A percentile compares a stretch with the other conserved stretches of the same genome.
Evolutionary conservation across 352 stramenopile species (phyloP).

Genomic region (Blastocystis sp.): DNA sequence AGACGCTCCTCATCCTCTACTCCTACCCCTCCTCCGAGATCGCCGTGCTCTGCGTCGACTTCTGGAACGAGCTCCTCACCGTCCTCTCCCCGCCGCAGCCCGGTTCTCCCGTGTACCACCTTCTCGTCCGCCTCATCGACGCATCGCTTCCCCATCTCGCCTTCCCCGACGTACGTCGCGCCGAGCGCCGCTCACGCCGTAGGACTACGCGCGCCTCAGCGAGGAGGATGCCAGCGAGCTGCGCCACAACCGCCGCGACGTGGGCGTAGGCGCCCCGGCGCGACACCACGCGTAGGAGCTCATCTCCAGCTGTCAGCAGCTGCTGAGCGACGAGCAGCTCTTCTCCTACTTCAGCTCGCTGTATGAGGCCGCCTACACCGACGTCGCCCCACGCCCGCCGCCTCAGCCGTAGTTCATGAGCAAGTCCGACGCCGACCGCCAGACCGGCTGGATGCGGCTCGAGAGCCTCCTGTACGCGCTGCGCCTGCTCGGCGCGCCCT

Average conservation of each 20-base stretch:
- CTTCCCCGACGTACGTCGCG: constrained; percentile 3
- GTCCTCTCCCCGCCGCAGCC: not conserved
- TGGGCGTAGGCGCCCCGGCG: not conserved
- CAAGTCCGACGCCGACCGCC: not conserved
- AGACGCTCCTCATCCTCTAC: constrained; percentile 39
- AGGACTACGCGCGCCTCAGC: not conserved
- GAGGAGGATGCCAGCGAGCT: not conserved
- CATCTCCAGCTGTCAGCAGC: not conserved
- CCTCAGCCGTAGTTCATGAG: not conserved
- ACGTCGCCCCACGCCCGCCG: not conserved
- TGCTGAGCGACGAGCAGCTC: not conserved
- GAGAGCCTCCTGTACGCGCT: constrained; percentile 32
- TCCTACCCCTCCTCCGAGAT: constrained; percentile 44
- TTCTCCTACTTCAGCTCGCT: not conserved
- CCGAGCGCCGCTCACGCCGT: not conserved
- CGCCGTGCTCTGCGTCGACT: constrained; percentile 25
- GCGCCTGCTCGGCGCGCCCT: constrained; percentile 6
- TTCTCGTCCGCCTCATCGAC: constrained; percentile 9
- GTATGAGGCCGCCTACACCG: not conserved
- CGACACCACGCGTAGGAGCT: not conserved
- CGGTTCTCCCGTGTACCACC: not conserved
- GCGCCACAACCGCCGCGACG: not conserved
- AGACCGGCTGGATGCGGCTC: not conserved
- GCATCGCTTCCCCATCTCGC: constrained; percentile 27
- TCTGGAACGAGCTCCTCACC: constrained; percentile 30